A percentile compares a stretch with the other conserved stretches of the same genome.
These are phyloP conservation scores for Lachancea cidri DNA, from an alignment of 805 yeast species.

Conservation along the genomic window DNA sequence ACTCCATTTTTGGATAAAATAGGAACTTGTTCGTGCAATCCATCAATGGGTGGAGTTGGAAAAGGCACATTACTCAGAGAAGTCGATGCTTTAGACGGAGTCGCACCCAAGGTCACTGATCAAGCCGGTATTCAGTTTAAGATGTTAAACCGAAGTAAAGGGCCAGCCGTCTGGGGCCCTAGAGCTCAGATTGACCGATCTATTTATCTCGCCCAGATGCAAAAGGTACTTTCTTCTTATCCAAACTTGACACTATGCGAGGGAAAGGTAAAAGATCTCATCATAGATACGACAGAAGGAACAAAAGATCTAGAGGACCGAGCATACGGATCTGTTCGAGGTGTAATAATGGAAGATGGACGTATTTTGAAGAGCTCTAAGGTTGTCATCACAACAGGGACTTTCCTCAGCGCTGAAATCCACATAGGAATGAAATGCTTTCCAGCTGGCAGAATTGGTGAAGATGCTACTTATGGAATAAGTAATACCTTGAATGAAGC, in stretches of 20 bases:
- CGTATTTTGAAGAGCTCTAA: slow-evolving; percentile 49
- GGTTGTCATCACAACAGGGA: slow-evolving; percentile 92
- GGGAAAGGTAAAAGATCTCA: slow-evolving; percentile 80
- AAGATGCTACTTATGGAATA: slow-evolving; percentile 84
- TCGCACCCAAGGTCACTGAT: slow-evolving; percentile 81
- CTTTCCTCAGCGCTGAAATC: slow-evolving; percentile 90
- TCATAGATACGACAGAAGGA: slow-evolving; percentile 42
- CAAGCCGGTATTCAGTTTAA: slow-evolving; percentile 89
- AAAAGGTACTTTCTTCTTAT: slow-evolving; percentile 49
- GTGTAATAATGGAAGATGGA: slow-evolving; percentile 72
- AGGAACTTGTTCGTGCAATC: slow-evolving; percentile 96
- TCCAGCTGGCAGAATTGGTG: slow-evolving; percentile 95
- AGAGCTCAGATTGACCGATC: slow-evolving; percentile 92
- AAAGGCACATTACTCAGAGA: slow-evolving; percentile 90
- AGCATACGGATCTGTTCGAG: slow-evolving; percentile 47
- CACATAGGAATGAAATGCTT: slow-evolving; percentile 77
- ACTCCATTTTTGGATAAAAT: slow-evolving; percentile 73
- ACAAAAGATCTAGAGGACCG: slow-evolving; percentile 27
- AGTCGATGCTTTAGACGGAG: slow-evolving; percentile 95
- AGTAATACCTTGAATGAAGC: slow-evolving; percentile 69
- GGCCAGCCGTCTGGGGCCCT: slow-evolving; percentile 97
- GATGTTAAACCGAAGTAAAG: slow-evolving; percentile 77
- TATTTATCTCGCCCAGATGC: slow-evolving; percentile 78
- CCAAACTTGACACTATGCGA: slow-evolving; percentile 50
- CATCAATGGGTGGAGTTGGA: slow-evolving; percentile 98